Percentiles rank a stretch among this genome's conserved stretches.
phyloP scores from a whole-genome alignment of 1,139 yeast genomes.

The Protomyces macrosporus region DNA sequence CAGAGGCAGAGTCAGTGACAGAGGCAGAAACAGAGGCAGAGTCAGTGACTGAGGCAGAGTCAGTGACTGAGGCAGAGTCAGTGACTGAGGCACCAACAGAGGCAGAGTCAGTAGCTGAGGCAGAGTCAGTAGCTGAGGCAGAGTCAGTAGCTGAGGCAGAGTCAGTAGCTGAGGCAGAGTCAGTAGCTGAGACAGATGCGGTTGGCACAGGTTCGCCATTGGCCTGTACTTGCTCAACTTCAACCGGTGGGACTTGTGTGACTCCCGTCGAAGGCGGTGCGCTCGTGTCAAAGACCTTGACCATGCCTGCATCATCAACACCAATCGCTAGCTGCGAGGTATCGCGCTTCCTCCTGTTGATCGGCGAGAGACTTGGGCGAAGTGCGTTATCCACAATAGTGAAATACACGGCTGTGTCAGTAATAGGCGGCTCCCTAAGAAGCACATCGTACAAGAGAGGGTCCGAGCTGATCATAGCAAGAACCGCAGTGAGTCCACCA shows the following conservation, averaged over 20 bases:
- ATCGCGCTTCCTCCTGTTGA: background rate
- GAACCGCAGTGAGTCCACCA: background rate
- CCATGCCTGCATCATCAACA: background rate
- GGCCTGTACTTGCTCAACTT: background rate
- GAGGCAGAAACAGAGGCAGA: background rate
- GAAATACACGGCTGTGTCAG: background rate
- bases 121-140: background rate
- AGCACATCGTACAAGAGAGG: too few species aligned
- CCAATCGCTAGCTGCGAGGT: background rate
- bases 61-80: background rate
- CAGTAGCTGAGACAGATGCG: background rate
- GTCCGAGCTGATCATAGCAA: too few species aligned
- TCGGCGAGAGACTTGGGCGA: background rate
- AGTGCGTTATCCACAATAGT: background rate
- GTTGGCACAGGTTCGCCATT: background rate
- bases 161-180: background rate
- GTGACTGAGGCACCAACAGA: background rate
- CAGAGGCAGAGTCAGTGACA: background rate
- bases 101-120: background rate
- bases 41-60: background rate
- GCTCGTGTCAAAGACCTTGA: background rate
- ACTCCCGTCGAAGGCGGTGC: background rate
- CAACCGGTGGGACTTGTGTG: background rate
- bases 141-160: background rate
- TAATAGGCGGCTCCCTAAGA: too few species aligned